Conservation (phyloP, 2,329 filamentous ascomycete genomes). For the Hypoxylon sp. region DNA sequence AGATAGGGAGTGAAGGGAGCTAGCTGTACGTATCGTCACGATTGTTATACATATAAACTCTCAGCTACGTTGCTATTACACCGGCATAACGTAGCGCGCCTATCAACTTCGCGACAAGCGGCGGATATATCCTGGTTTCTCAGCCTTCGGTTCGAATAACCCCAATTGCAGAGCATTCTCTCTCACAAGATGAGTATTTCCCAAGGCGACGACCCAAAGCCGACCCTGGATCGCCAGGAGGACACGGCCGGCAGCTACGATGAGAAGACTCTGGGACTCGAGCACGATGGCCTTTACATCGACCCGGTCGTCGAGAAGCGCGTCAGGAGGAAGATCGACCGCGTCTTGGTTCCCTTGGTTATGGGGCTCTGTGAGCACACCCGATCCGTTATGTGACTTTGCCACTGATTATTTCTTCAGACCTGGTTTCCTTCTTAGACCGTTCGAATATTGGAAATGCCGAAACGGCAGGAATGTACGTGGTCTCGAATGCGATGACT, state of each 20-base stretch:
- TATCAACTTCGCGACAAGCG: neutral
- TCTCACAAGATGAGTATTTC: conserved; percentile 27
- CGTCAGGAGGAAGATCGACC: conserved; percentile 54
- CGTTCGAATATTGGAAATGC: conserved; percentile 58
- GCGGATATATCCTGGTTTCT: neutral
- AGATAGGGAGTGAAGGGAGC: neutral
- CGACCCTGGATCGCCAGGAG: conserved; percentile 27
- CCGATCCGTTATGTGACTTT: neutral
- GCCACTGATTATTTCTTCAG: conserved; percentile 35
- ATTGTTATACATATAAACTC: neutral
- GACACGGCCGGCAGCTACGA: neutral
- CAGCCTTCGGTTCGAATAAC: neutral
- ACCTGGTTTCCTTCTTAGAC: conserved; percentile 55
- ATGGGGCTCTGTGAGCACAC: conserved; percentile 51
- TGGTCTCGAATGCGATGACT: neutral
- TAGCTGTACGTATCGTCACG: conserved; percentile 1
- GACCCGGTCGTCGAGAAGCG: conserved; percentile 51
- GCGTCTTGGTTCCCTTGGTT: conserved; percentile 50
- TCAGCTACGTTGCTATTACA: neutral
- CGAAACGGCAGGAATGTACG: conserved; percentile 53
- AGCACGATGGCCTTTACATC: conserved; percentile 36
- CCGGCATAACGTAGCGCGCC: neutral
- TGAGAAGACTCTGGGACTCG: conserved; percentile 18
- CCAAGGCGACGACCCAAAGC: conserved; percentile 28
- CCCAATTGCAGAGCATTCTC: neutral